A percentile compares a stretch with the other conserved stretches of the same genome.
These are phyloP conservation scores for Phoenix dactylifera DNA, from an alignment of 176 grass and related monocot species.

Conservation along the genomic window DNA sequence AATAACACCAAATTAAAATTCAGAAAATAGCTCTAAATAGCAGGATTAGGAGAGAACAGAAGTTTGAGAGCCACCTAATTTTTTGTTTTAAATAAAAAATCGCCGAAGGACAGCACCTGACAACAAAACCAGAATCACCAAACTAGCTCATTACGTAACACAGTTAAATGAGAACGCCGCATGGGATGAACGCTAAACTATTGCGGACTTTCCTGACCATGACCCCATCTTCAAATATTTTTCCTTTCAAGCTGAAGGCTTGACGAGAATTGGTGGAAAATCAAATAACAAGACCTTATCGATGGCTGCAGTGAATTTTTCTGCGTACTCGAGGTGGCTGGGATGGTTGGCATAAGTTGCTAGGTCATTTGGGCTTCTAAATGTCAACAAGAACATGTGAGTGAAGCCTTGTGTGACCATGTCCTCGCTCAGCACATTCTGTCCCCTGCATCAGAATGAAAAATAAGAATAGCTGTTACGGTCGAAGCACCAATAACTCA, in stretches of 20 bases:
- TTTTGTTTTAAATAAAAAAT: too few species aligned
- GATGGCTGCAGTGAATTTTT: slow-evolving; percentile 45
- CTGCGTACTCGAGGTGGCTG: slow-evolving; percentile 35
- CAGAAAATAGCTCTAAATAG: too few species aligned
- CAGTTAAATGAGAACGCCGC: too few species aligned
- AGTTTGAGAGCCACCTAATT: too few species aligned
- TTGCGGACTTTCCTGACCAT: too few species aligned
- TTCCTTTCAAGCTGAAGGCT: slow-evolving; percentile 12
- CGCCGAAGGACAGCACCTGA: too few species aligned
- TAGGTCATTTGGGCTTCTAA: slow-evolving; percentile 27
- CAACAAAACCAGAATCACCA: too few species aligned
- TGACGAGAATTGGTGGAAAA: slow-evolving; percentile 43
- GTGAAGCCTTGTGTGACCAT: slow-evolving; percentile 39
- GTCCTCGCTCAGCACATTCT: slow-evolving; percentile 30
- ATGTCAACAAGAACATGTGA: slow-evolving; percentile 32
- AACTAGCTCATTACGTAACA: too few species aligned
- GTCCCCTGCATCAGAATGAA: slow-evolving; percentile 17
- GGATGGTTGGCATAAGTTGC: slow-evolving; percentile 27
- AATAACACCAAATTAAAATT: too few species aligned
- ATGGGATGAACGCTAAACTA: too few species aligned
- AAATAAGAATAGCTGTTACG: background rate
- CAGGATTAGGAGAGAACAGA: too few species aligned
- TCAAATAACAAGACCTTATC: slow-evolving; percentile 61
- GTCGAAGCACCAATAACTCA: background rate
- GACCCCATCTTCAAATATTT: too few species aligned